phyloP scores from a whole-genome alignment of 78 protist species.

The Dictyostelium discoideum region DNA sequence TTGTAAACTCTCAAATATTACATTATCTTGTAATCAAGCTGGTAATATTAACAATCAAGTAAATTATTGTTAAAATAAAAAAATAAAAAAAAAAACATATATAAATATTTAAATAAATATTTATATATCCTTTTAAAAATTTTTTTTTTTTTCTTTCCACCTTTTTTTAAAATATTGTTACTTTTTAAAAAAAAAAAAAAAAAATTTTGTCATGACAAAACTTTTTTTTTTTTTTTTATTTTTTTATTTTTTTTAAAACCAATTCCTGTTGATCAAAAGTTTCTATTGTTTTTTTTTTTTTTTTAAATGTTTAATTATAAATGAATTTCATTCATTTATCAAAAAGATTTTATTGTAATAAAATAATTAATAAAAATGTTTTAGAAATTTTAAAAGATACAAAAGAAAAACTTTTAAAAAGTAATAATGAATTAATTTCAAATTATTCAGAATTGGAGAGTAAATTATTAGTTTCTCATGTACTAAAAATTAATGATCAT shows the following conservation, averaged over 20 bases:
- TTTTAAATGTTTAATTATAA: not conserved
- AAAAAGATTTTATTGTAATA: not conserved
- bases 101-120: too few relatives aligned
- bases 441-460: conserved; percentile 25
- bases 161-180: too few relatives aligned
- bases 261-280: too few relatives aligned
- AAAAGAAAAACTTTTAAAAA: not conserved
- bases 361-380: not conserved
- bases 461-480: conserved; percentile 32
- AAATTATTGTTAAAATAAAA: not conserved
- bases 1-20: not conserved
- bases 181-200: too few relatives aligned
- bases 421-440: not conserved
- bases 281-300: too few relatives aligned
- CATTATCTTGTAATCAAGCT: not conserved
- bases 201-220: too few relatives aligned
- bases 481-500: not conserved
- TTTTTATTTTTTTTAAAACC: too few relatives aligned
- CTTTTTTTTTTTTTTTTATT: too few relatives aligned
- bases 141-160: too few relatives aligned
- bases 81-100: too few relatives aligned
- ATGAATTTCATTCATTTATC: not conserved
- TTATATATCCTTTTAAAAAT: too few relatives aligned
- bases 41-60: not conserved
- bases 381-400: not conserved